Conservation (phyloP, 768 basidiomycete genomes). For the Mycena venus region DNA sequence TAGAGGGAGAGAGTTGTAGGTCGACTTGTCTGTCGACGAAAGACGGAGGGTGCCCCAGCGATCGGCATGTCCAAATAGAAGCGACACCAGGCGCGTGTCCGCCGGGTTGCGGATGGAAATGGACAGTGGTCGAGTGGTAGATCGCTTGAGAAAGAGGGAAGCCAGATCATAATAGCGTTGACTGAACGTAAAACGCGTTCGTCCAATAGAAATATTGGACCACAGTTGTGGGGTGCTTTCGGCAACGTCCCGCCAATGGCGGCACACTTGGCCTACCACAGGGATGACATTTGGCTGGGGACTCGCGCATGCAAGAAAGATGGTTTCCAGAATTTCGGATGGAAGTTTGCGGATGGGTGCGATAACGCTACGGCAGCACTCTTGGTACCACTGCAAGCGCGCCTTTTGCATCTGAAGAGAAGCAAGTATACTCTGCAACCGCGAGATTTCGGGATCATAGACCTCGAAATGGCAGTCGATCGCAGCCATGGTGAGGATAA, state of each 20-base stretch:
- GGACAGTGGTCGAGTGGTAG: not conserved
- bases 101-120: conserved; percentile 10
- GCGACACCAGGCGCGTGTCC: not conserved
- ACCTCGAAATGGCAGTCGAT: conserved; percentile 15
- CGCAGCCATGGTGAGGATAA: not conserved
- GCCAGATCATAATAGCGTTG: conserved; percentile 13
- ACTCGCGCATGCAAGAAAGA: conserved; percentile 13
- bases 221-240: conserved; percentile 17
- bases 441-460: conserved; percentile 24
- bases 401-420: not conserved
- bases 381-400: conserved; percentile 10
- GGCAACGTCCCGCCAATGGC: conserved; percentile 25
- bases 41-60: conserved; percentile 22
- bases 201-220: conserved; percentile 27
- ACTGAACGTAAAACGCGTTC: conserved; percentile 15
- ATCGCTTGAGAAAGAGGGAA: conserved; percentile 30
- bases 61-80: not conserved
- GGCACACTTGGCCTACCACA: conserved; percentile 24
- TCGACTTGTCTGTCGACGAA: not conserved
- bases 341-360: conserved; percentile 29
- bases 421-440: conserved; percentile 14
- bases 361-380: conserved; percentile 12
- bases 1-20: conserved; percentile 16
- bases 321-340: conserved; percentile 21
- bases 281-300: conserved; percentile 10